Evolutionary conservation across 1,139 yeast species (phyloP), one percentile per base, ranked within the genome.

Genomic region (Yamadazyma dendronema): DNA sequence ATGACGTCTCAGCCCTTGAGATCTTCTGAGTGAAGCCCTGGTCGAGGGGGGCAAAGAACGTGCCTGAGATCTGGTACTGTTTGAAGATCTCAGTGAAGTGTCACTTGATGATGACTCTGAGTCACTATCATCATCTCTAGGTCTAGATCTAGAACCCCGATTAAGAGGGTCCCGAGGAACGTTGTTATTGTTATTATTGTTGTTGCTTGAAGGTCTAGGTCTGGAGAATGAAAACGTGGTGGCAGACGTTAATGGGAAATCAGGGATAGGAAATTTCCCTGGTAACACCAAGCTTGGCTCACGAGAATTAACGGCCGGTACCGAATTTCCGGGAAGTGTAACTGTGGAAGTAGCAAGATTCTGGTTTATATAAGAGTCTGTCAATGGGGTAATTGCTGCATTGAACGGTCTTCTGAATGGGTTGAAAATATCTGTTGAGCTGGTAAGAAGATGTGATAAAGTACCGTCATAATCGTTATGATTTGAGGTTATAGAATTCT

Each of bases 291-390:
- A 43, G 25, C 49, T 44, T 2, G 68, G 68, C 24, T 62, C 65
- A 29, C 51, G 41, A 2, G 46, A 39, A 4, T 34, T 32, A 0
- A 48, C 46, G 1, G 40, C 25, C 9, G 29, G 33, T 23, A n/a
- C 14, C 4, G 17, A 3, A 25, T 35, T 40, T 4, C 46, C 49
- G 2, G 34, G 28, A n/a, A 39, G 33, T 1, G 41, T 31, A 26
- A 30, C 35, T 2, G 43, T 25, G 2, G 49, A 46, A 8, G 50
- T 57, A 5, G 65, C 65, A 67, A 71, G 65, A 33, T 49, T 54
- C 39, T 69, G 74, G n/a, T 54, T 60, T 54, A 67, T 60, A 37
- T 53, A 60, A 6, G 68, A 57, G 43, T 69, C 75, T 1, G 74
- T 67, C 29, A 69, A 57, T 3, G 76, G 73, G 1, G 73, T 65